Base-by-base conservation (phyloP, 1,284 basidiomycete genomes). In the Puccinia triticina region DNA sequence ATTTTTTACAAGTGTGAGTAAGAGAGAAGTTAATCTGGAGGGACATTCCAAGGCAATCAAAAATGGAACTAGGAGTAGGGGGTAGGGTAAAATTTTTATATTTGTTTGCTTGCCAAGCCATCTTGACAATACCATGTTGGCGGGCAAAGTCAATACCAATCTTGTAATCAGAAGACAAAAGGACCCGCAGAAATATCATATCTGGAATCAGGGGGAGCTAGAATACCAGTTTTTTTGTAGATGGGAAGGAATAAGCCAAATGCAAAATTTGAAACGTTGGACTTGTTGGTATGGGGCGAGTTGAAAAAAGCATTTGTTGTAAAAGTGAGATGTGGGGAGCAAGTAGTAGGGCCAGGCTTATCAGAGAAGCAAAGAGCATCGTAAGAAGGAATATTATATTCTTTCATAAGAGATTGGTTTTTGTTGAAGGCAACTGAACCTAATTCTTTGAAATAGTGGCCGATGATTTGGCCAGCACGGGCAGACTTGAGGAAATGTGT, bases 391-490 rank as follows among this genome's bases (percentile, higher is more conserved):
- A 64, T 29, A 37, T 64, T 64, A 18, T 5, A 29, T 64, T 64
- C 29, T 29, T 29, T 37, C 59, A 64, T 64, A 4, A 16, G 4
- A 29, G 26, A 11, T 29, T 64, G 26, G 18, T 64, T 64, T 7
- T 29, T 64, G 3, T 2, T 3, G n/a, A 64, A 64, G 12, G 34
- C 16, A 32, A 29, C 14, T 29, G 26, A n/a, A 16, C 8, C 59
- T 10, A 64, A 21, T 64, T 64, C 59, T 64, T 64, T 64, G 59
- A 64, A 64, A 64, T 64, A 64, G 18, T 29, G 8, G 5, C 59
- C 59, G 5, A 64, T 64, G 10, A 64, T 64, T 29, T 64, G 23
- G n/a, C 59, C 59, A 64, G 21, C 59, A 64, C 59, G 18, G 34
- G 16, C n/a, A 16, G 59, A 64, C 59, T 64, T 11, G 2, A 5